A percentile compares a stretch with the other conserved stretches of the same genome.
Conservation (phyloP, 2,329 filamentous ascomycete genomes). For the Plectosphaerella sp. region DNA sequence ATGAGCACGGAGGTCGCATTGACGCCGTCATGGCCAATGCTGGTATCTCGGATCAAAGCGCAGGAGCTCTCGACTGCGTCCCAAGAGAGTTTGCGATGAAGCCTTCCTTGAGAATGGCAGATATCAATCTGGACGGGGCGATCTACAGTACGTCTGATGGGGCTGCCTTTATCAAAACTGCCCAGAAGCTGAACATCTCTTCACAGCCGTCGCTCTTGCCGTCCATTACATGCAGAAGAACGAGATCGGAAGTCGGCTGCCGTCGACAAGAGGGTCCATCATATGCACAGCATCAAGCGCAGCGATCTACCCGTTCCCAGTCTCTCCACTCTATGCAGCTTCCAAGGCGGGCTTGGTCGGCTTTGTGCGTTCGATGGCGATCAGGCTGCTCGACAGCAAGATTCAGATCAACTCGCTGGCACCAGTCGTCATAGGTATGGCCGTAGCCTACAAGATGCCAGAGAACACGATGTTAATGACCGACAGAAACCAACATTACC, state of each 20-base stretch:
- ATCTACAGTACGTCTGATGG: background rate
- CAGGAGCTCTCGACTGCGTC: background rate
- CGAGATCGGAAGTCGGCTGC: background rate
- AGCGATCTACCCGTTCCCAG: background rate
- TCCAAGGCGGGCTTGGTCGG: background rate
- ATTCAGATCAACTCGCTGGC: constrained; percentile 1
- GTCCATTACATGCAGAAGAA: constrained; percentile 3
- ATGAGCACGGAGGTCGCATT: constrained; percentile 1
- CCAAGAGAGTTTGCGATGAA: background rate
- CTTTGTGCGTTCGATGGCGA: background rate
- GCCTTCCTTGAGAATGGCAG: background rate
- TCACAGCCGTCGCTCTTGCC: background rate
- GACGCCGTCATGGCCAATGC: constrained; percentile 9
- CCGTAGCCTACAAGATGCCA: too few species aligned
- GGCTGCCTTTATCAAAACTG: background rate
- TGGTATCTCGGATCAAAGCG: background rate
- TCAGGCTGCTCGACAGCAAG: background rate
- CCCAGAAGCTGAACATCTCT: too few species aligned
- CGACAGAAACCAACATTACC: background rate
- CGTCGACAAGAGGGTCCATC: background rate
- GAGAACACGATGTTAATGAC: too few species aligned
- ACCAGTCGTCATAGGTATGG: background rate
- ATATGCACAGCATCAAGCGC: constrained; percentile 1
- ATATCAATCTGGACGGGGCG: background rate
- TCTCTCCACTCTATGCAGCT: background rate